A percentile compares a stretch with the other conserved stretches of the same genome.
phyloP scores from a whole-genome alignment of 768 basidiomycete genomes.

The Lactifluus hygrophoroides region DNA sequence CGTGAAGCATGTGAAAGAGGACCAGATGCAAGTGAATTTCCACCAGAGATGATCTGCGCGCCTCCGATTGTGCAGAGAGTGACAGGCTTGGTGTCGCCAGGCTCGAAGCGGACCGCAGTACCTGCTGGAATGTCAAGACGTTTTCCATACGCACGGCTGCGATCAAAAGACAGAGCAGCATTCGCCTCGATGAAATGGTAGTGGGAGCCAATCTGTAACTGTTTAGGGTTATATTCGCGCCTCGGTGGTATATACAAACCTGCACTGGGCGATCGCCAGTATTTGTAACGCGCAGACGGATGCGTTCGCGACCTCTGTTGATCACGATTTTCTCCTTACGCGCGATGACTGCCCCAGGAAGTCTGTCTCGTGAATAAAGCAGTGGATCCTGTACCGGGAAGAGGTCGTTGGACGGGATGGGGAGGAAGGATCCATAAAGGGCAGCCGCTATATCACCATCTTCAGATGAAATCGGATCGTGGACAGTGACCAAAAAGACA shows the following conservation, averaged over 20 bases:
- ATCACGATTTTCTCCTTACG: conserved; percentile 59
- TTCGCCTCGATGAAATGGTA: conserved; percentile 95
- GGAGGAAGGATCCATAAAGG: conserved; percentile 91
- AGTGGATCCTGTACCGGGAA: conserved; percentile 52
- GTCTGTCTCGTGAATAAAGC: conserved; percentile 43
- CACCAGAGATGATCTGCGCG: conserved; percentile 60
- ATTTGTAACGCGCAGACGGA: conserved; percentile 75
- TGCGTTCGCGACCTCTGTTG: conserved; percentile 63
- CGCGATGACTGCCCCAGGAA: conserved; percentile 71
- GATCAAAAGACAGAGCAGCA: conserved; percentile 70
- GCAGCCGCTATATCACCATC: conserved; percentile 72
- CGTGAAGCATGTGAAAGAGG: conserved; percentile 36
- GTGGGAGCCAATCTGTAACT: conserved; percentile 75
- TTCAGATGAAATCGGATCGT: conserved; percentile 87
- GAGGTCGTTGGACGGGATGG: conserved; percentile 52
- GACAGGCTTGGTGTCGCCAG: conserved; percentile 81
- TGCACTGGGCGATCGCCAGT: conserved; percentile 91
- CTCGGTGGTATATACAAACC: conserved; percentile 33
- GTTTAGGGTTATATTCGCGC: conserved; percentile 1
- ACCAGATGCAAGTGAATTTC: conserved; percentile 63
- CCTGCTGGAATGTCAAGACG: conserved; percentile 91
- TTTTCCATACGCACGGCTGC: conserved; percentile 69
- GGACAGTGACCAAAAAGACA: conserved; percentile 95
- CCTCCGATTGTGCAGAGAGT: conserved; percentile 76
- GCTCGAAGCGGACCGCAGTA: conserved; percentile 95